Evolutionary conservation across 2,329 filamentous ascomycete genomes (phyloP).

Genomic region (Sporothrix brasiliensis): DNA sequence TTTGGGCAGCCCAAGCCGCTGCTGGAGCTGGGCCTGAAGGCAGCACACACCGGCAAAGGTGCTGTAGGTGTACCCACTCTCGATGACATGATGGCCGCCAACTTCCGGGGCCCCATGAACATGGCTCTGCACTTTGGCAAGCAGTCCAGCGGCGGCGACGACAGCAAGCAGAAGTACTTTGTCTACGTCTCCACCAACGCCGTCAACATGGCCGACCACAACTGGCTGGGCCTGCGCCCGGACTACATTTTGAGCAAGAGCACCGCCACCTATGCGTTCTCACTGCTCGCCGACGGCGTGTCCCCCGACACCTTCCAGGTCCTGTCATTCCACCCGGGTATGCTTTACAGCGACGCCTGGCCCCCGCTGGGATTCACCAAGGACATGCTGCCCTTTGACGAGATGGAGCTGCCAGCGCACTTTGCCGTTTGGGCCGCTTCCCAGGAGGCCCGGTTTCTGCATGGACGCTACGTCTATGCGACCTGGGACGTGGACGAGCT

Average conservation of each 20-base stretch:
- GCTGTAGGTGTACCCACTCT: not conserved
- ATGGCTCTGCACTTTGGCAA: constrained; percentile 15
- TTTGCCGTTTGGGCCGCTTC: constrained; percentile 48
- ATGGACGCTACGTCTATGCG: constrained; percentile 46
- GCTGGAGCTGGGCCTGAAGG: constrained; percentile 31
- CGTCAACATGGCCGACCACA: constrained; percentile 29
- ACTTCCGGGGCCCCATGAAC: constrained; percentile 35
- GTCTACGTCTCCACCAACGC: constrained; percentile 30
- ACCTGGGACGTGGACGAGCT: constrained; percentile 50
- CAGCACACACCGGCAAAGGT: too few relatives aligned
- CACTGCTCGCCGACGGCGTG: constrained; percentile 36
- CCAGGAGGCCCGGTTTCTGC: constrained; percentile 46
- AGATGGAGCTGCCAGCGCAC: constrained; percentile 35
- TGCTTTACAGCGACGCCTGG: constrained; percentile 29
- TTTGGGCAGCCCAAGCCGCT: constrained; percentile 19
- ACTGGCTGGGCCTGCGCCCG: constrained; percentile 36
- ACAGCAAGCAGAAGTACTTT: constrained; percentile 1
- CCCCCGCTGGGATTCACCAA: constrained; percentile 1
- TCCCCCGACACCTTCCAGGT: constrained; percentile 36
- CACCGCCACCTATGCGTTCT: constrained; percentile 34
- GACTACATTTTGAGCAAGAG: constrained; percentile 38
- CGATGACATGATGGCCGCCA: constrained; percentile 34
- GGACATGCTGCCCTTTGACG: constrained; percentile 31
- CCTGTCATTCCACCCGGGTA: constrained; percentile 39
- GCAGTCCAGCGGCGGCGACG: too few relatives aligned